Conservation (phyloP, 2,329 filamentous ascomycete genomes). For the Penicillium capsulatum region DNA sequence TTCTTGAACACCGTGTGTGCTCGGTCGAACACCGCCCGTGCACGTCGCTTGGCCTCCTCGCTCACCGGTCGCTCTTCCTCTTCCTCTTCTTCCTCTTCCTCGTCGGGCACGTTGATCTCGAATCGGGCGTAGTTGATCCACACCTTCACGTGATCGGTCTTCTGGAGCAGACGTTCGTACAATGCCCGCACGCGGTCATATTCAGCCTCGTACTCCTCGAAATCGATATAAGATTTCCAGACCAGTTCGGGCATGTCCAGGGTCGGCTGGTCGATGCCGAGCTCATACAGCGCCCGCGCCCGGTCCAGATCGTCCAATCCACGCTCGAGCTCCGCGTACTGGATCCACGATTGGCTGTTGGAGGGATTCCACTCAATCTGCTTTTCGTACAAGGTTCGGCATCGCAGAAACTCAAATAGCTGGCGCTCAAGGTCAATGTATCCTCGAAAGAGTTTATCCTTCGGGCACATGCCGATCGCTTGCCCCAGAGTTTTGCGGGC, state of each 20-base stretch:
- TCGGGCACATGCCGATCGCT: constrained; percentile 90
- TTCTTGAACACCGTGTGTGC: constrained; percentile 85
- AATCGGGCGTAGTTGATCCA: constrained; percentile 99
- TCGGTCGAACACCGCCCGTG: constrained; percentile 77
- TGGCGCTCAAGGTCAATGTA: constrained; percentile 92
- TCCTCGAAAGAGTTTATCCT: constrained; percentile 89
- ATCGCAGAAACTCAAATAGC: constrained; percentile 88
- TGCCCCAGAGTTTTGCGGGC: constrained; percentile 86
- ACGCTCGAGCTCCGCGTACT: constrained; percentile 88
- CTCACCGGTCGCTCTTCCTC: constrained; percentile 61
- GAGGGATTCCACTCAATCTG: constrained; percentile 87
- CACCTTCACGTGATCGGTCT: constrained; percentile 98
- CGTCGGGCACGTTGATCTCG: constrained; percentile 87
- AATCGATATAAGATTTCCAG: constrained; percentile 98
- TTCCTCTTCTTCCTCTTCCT: constrained; percentile 59
- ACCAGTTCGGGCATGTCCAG: constrained; percentile 96
- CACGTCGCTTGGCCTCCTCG: constrained; percentile 76
- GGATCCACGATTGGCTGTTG: constrained; percentile 93
- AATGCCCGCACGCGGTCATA: constrained; percentile 75
- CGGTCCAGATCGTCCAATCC: constrained; percentile 86
- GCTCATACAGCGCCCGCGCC: constrained; percentile 83
- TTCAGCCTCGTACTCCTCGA: constrained; percentile 92
- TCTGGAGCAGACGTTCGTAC: constrained; percentile 86
- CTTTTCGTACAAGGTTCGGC: constrained; percentile 88
- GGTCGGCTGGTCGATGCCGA: constrained; percentile 74